phyloP scores from a whole-genome alignment of 2,329 filamentous ascomycete species.

The Talaromyces sp. region DNA sequence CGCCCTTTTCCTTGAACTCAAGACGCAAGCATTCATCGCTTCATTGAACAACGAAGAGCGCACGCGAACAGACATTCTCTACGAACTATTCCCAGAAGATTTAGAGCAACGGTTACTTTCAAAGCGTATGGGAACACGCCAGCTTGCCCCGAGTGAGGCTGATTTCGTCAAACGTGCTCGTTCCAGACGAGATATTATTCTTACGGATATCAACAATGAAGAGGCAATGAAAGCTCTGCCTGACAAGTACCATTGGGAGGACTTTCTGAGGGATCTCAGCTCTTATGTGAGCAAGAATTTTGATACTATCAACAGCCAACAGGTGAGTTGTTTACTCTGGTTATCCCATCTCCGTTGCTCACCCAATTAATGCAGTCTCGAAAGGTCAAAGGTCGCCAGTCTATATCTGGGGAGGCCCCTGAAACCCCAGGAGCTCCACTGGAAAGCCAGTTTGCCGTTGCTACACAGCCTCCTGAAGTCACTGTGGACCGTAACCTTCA shows the following conservation, averaged over 20 bases:
- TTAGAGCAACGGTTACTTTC: constrained; percentile 49
- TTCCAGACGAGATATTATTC: constrained; percentile 52
- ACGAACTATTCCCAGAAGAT: constrained; percentile 55
- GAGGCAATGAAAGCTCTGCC: constrained; percentile 46
- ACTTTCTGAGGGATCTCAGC: constrained; percentile 55
- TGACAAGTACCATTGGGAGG: constrained; percentile 58
- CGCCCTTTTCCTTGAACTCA: constrained; percentile 57
- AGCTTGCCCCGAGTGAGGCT: constrained; percentile 52
- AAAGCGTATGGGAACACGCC: constrained; percentile 49
- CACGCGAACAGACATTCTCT: constrained; percentile 50
- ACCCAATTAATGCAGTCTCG: constrained; percentile 27
- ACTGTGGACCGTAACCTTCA: constrained; percentile 35
- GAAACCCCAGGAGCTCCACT: constrained; percentile 32
- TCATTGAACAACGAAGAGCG: constrained; percentile 53
- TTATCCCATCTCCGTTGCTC: neutral
- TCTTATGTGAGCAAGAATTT: constrained; percentile 55
- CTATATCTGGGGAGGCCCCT: constrained; percentile 30
- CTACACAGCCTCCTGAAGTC: constrained; percentile 32
- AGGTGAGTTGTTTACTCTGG: constrained; percentile 25
- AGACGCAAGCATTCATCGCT: constrained; percentile 62
- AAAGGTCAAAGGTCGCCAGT: constrained; percentile 34
- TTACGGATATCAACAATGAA: constrained; percentile 48
- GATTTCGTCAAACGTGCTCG: constrained; percentile 53
- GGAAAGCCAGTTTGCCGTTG: constrained; percentile 37
- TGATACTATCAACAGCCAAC: constrained; percentile 45